Conservation (phyloP, 1,139 yeast genomes). For the Lodderomyces elongisporus region DNA sequence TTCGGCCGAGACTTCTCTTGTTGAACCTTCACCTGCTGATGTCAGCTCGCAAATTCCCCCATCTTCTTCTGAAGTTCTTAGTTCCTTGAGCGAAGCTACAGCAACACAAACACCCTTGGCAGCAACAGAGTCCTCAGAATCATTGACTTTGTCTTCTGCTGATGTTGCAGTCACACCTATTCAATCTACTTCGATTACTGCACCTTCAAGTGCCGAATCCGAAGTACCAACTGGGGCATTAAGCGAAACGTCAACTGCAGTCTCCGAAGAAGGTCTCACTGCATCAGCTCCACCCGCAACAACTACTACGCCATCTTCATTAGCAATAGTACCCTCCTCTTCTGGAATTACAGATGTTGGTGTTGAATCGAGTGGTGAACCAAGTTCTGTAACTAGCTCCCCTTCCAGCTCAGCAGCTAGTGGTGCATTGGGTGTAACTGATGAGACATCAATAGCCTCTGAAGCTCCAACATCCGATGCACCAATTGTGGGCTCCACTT, state of each 20-base stretch:
- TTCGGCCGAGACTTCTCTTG: neutral
- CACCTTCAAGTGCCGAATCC: neutral
- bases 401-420: conserved; percentile 1
- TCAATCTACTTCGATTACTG: neutral
- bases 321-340: no score
- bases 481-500: neutral
- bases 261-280: no score
- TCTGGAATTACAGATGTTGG: no score
- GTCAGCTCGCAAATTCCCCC: neutral
- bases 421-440: neutral
- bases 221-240: neutral
- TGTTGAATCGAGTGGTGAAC: neutral
- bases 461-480: neutral
- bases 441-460: neutral
- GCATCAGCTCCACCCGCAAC: neutral
- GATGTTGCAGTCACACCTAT: neutral
- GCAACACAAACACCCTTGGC: neutral
- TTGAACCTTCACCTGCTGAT: neutral
- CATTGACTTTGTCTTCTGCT: neutral
- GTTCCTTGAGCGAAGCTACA: no score
- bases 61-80: neutral
- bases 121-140: neutral
- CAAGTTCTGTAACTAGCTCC: neutral
- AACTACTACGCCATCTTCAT: neutral
- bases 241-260: no score